Base-by-base conservation (phyloP, 2,329 filamentous ascomycete genomes). In the Clarireedia paspali region DNA sequence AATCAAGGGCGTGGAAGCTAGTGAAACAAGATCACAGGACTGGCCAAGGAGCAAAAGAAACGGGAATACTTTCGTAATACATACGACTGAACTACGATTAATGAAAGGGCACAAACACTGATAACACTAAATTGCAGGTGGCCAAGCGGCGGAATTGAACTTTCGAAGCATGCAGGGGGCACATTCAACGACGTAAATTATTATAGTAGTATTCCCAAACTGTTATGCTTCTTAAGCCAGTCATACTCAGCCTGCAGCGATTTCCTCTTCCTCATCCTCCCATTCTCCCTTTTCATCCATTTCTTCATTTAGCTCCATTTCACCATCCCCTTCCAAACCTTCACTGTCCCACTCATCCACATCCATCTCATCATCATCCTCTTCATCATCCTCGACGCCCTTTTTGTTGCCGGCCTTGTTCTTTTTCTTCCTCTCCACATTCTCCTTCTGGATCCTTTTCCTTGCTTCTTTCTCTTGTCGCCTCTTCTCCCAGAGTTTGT, bases 361-460 rank as follows among this genome's bases (percentile, higher is more conserved):
- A 61, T 75, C 74, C 57, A 74, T 75, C 45, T 75, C 75, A 53
- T 75, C 74, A 12, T 73, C 72, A 42, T 77, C 77, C 40, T 78
- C 76, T 47, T 78, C 76, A 57, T 79, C 77, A 59, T 77, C 76
- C 40, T 76, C 75, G 15, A 77, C 76, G 26, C 72, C 73, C 44
- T 74, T 75, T 14, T 74, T 74, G n/a, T 66, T 71, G 6, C 71
- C 71, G 2, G 71, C 73, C 39, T 74, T 77, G 68, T 59, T 79
- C 67, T 85, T 83, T 71, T 80, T 82, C 76, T 96, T 97, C 73
- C 80, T 86, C 73, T 95, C 91, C 2, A 99, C 82, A 64, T 97
- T 97, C 62, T 88, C 91, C 70, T 82, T 91, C 70, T 99, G 94
- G 65, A 89, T 80, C 69, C 85, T 85, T 73, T 83, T 87, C 62